Evolutionary conservation across 2,329 filamentous ascomycete genomes (phyloP), one percentile per base, ranked within the genome.

Genomic region (Onygenales sp.): DNA sequence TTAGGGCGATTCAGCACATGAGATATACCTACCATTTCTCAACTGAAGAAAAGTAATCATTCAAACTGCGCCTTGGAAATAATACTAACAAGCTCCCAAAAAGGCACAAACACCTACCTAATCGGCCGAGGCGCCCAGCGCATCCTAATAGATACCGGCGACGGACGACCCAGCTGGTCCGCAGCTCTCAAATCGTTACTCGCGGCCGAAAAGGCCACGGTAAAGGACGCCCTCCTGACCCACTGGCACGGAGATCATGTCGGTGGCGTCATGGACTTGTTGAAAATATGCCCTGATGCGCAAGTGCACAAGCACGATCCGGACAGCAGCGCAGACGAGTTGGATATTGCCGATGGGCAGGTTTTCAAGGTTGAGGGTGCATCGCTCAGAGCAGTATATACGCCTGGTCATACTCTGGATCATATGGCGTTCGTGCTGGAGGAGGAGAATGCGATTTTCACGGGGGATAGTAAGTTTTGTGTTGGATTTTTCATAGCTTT

Each of bases 171-270:
- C 2, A 77, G 80, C 36, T 98, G 92, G 92, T 77, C 82, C 43
- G 69, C 77, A 0, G 78, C 81, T 0, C 71, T 98, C 38, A 79
- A 80, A 58, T 71, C 75, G 3, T 81, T 85, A 0, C 77, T 97
- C 2, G 68, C 75, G 6, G 72, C 81, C 27, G 87, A 95, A 66
- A 78, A 83, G 27, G 85, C 86, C 17, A 79, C 75, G 0, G 75
- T 97, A 27, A 75, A 81, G n/a, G 74, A 77, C 14, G 83, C 84
- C 0, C 75, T 98, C 21, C 76, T 98, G 48, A 94, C 91, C 0
- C 93, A 98, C 69, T 95, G 91, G 89, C 93, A 98, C 66, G 80
- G 75, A 43, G 93, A 98, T 65, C 93, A 98, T 65, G 79, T 84
- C 6, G 81, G 84, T 27, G 93, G 93, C 7, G 79, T 96, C 27